Conservation (phyloP, 352 stramenopile genomes). For the Phytophthora tentaculata region DNA sequence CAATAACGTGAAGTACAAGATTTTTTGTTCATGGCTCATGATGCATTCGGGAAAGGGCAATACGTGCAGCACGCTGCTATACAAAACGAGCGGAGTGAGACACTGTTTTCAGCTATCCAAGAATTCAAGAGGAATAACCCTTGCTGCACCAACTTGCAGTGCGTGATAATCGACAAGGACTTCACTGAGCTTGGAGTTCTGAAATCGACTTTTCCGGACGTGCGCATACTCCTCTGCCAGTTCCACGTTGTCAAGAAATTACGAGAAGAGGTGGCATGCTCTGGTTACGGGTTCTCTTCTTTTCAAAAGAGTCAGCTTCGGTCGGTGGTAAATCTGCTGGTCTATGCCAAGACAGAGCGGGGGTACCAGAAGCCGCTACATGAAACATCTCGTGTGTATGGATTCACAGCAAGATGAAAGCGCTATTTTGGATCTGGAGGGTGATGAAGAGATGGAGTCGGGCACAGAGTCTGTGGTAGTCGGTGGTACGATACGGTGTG, state of each 20-base stretch:
- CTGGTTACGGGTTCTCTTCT: too few species aligned
- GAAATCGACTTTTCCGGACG: too few species aligned
- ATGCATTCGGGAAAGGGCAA: background rate
- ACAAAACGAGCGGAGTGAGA: background rate
- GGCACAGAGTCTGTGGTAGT: background rate
- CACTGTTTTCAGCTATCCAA: background rate
- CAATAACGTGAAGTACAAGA: background rate
- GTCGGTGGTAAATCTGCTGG: too few species aligned
- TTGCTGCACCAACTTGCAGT: background rate
- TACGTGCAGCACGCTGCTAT: background rate
- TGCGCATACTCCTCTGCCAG: too few species aligned
- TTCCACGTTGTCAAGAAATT: too few species aligned
- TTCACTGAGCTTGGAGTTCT: too few species aligned
- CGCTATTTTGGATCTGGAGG: background rate
- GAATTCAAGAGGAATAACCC: background rate
- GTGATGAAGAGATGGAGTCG: background rate
- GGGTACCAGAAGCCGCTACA: too few species aligned
- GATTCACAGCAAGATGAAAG: background rate
- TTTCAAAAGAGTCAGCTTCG: too few species aligned
- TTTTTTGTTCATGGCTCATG: background rate
- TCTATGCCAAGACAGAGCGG: too few species aligned
- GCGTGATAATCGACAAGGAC: background rate
- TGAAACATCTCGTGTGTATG: background rate
- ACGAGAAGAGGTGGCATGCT: too few species aligned
- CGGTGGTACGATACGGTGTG: background rate